These are phyloP conservation scores for Yamadazyma friedrichii DNA, from an alignment of 1,139 yeast species.

Conservation along the genomic window DNA sequence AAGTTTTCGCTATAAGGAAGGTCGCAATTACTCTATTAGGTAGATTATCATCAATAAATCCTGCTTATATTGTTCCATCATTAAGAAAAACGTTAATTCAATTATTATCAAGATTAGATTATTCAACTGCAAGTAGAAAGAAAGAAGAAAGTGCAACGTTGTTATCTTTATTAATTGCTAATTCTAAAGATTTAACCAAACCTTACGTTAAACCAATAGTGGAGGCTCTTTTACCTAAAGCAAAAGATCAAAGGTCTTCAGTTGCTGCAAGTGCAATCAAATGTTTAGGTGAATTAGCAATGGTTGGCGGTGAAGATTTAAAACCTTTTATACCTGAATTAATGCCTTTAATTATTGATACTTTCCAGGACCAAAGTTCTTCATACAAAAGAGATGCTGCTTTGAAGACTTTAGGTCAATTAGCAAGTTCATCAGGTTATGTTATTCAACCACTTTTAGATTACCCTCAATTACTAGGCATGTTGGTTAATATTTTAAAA, in stretches of 20 bases:
- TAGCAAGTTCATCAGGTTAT: conserved; percentile 89
- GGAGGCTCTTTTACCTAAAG: conserved; percentile 76
- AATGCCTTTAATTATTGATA: conserved; percentile 85
- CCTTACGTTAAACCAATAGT: conserved; percentile 91
- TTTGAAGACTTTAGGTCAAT: conserved; percentile 78
- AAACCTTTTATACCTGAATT: conserved; percentile 67
- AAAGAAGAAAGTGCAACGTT: conserved; percentile 87
- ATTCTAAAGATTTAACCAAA: conserved; percentile 75
- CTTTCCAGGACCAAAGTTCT: conserved; percentile 90
- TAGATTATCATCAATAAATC: conserved; percentile 79
- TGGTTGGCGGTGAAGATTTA: conserved; percentile 86
- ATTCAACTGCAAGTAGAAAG: conserved; percentile 69
- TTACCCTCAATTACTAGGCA: conserved; percentile 83
- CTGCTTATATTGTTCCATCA: conserved; percentile 94
- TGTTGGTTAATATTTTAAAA: conserved; percentile 75
- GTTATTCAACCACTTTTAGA: conserved; percentile 92
- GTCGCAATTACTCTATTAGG: conserved; percentile 83
- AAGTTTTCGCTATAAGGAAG: conserved; percentile 76
- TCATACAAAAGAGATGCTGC: conserved; percentile 88
- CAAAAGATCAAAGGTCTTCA: conserved; percentile 68
- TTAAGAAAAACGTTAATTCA: conserved; percentile 84
- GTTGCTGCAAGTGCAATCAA: conserved; percentile 84
- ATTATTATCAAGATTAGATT: conserved; percentile 78
- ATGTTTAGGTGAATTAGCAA: conserved; percentile 88
- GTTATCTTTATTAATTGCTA: conserved; percentile 69